phyloP scores from a whole-genome alignment of 2,329 filamentous ascomycete genomes.

The Exophiala xenobiotica region DNA sequence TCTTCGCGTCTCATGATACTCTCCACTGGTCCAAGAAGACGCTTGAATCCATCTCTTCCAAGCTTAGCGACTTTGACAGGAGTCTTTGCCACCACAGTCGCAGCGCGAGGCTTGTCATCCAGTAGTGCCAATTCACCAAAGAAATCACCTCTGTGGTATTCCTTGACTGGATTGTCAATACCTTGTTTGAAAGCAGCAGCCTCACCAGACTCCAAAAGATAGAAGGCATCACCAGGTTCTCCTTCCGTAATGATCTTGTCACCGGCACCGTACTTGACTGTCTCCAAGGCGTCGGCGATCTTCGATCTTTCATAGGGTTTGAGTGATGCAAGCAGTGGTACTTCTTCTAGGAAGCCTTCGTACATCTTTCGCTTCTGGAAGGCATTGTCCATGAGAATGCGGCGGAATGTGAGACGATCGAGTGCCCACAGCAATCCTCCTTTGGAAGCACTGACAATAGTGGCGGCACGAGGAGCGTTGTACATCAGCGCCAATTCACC shows the following conservation, averaged over 20 bases:
- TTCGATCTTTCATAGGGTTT: conserved; percentile 94
- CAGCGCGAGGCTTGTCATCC: conserved; percentile 89
- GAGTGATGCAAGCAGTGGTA: conserved; percentile 77
- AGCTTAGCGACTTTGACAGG: conserved; percentile 92
- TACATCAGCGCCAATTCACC: conserved; percentile 98
- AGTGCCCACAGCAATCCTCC: conserved; percentile 86
- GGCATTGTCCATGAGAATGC: conserved; percentile 96
- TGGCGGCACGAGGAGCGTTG: conserved; percentile 92
- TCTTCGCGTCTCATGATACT: conserved; percentile 79
- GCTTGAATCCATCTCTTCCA: conserved; percentile 91
- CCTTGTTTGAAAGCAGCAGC: conserved; percentile 85
- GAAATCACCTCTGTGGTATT: conserved; percentile 89
- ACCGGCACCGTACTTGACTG: conserved; percentile 76
- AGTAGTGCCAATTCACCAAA: conserved; percentile 93
- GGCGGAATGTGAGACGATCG: conserved; percentile 92
- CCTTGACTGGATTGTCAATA: conserved; percentile 67
- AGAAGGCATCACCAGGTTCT: conserved; percentile 88
- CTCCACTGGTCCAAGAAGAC: conserved; percentile 87
- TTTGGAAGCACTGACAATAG: conserved; percentile 78
- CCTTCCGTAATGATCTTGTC: conserved; percentile 88
- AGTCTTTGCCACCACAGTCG: conserved; percentile 77
- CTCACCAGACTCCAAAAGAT: conserved; percentile 81
- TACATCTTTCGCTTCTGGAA: conserved; percentile 96
- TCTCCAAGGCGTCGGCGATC: conserved; percentile 94
- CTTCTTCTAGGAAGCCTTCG: conserved; percentile 92